A percentile compares a stretch with the other conserved stretches of the same genome.
Conservation (phyloP, 2,329 filamentous ascomycete genomes). For the Pestalotiopsis fici region DNA sequence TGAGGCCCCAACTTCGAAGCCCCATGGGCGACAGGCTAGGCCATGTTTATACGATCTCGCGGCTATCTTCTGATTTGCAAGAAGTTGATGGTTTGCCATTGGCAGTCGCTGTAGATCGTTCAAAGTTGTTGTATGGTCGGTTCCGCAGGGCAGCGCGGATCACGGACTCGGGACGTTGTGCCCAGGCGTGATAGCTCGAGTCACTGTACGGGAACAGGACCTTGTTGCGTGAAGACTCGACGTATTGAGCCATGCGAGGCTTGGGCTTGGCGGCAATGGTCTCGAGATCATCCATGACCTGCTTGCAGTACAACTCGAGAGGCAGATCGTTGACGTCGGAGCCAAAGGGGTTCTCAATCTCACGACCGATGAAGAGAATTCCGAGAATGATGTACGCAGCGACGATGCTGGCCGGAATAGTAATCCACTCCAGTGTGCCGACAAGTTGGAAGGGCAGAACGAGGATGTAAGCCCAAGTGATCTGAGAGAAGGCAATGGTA, state of each 20-base stretch:
- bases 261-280: constrained; percentile 64
- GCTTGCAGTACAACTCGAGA: constrained; percentile 74
- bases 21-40: not conserved
- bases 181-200: constrained; percentile 27
- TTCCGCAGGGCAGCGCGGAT: constrained; percentile 27
- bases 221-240: constrained; percentile 45
- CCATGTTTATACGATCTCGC: not conserved
- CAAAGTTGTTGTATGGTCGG: constrained; percentile 19
- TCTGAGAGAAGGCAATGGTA: constrained; percentile 81
- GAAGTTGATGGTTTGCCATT: not conserved
- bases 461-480: constrained; percentile 82
- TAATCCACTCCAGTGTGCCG: constrained; percentile 65
- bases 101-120: not conserved
- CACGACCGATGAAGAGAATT: constrained; percentile 71
- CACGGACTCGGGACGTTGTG: constrained; percentile 23
- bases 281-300: constrained; percentile 74
- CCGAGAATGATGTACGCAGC: constrained; percentile 84
- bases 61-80: not conserved
- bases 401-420: constrained; percentile 73
- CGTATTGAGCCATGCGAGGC: constrained; percentile 51
- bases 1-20: not conserved
- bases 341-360: constrained; percentile 86
- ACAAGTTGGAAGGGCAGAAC: constrained; percentile 81
- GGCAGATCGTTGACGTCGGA: constrained; percentile 81
- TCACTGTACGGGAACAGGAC: constrained; percentile 49